Evolutionary conservation across 768 basidiomycete genomes (phyloP).

Genomic region (Rhizopogon vulgaris): DNA sequence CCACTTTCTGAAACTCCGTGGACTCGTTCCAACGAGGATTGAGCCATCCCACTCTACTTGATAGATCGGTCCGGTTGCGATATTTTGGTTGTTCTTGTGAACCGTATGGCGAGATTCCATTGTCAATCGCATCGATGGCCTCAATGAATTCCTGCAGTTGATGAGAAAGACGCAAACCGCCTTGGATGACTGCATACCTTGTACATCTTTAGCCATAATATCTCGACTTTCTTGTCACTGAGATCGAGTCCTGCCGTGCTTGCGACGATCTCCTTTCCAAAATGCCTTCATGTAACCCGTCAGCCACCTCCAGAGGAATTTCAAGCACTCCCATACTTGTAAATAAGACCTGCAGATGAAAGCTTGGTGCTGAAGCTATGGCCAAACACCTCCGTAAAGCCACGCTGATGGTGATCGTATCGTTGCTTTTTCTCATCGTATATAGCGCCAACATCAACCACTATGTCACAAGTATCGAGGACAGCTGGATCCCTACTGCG

Average conservation of each 20-base stretch:
- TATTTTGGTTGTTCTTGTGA: slow-evolving; percentile 64
- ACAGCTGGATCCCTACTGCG: slow-evolving; percentile 67
- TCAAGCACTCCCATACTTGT: slow-evolving; percentile 60
- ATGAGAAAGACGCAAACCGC: slow-evolving; percentile 1
- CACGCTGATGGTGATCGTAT: slow-evolving; percentile 96
- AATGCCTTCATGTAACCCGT: slow-evolving; percentile 53
- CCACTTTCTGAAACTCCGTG: slow-evolving; percentile 54
- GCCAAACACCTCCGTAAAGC: slow-evolving; percentile 87
- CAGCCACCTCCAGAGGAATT: neutral
- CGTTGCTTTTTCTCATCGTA: slow-evolving; percentile 75
- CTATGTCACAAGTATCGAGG: slow-evolving; percentile 81
- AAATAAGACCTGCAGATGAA: slow-evolving; percentile 87
- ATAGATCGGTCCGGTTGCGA: slow-evolving; percentile 74
- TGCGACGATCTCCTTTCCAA: slow-evolving; percentile 81
- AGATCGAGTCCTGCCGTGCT: slow-evolving; percentile 42
- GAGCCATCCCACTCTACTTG: slow-evolving; percentile 72
- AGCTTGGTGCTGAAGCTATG: slow-evolving; percentile 85
- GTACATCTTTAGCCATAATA: slow-evolving; percentile 87
- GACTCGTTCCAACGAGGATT: slow-evolving; percentile 94
- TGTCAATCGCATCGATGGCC: slow-evolving; percentile 91
- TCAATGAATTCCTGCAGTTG: slow-evolving; percentile 79
- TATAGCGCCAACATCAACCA: slow-evolving; percentile 92
- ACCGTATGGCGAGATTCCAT: slow-evolving; percentile 83
- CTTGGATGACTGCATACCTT: slow-evolving; percentile 36
- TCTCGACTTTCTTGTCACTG: slow-evolving; percentile 60